Evolutionary conservation across 2,329 filamentous ascomycete species (phyloP).

Genomic region (Beauveria sp.): DNA sequence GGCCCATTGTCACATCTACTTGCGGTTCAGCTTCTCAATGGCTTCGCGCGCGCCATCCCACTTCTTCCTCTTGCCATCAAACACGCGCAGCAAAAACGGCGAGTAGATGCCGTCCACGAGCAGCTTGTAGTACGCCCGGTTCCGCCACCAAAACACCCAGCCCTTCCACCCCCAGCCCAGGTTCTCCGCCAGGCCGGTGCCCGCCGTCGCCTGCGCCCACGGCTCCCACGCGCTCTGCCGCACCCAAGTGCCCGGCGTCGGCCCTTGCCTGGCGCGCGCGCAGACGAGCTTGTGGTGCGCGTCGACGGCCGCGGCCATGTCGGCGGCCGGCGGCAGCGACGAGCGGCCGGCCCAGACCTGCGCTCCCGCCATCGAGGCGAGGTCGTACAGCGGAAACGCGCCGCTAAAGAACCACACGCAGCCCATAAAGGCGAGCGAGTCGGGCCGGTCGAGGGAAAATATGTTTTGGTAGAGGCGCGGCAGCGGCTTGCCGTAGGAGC

Average conservation of each 20-base stretch:
- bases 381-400: conserved; percentile 31
- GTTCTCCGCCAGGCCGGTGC: conserved; percentile 31
- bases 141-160: conserved; percentile 34
- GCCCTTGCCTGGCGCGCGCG: conserved; percentile 20
- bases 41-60: conserved; percentile 32
- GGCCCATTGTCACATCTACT: not conserved
- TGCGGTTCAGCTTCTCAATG: conserved; percentile 24
- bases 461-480: conserved; percentile 35
- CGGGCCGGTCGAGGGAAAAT: conserved; percentile 34
- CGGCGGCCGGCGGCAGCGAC: conserved; percentile 24
- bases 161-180: conserved; percentile 33
- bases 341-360: conserved; percentile 35
- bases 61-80: conserved; percentile 31
- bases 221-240: conserved; percentile 27
- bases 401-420: conserved; percentile 27
- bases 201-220: conserved; percentile 35
- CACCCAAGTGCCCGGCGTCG: conserved; percentile 21
- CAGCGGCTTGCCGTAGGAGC: conserved; percentile 22
- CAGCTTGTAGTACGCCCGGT: conserved; percentile 29
- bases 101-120: conserved; percentile 32
- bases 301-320: conserved; percentile 30
- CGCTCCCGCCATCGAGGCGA: conserved; percentile 34
- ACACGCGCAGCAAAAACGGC: conserved; percentile 33
- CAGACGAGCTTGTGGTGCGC: conserved; percentile 26
- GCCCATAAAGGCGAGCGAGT: conserved; percentile 37